Conservation (phyloP, 1,139 yeast species). For the Citeromyces siamensis region DNA sequence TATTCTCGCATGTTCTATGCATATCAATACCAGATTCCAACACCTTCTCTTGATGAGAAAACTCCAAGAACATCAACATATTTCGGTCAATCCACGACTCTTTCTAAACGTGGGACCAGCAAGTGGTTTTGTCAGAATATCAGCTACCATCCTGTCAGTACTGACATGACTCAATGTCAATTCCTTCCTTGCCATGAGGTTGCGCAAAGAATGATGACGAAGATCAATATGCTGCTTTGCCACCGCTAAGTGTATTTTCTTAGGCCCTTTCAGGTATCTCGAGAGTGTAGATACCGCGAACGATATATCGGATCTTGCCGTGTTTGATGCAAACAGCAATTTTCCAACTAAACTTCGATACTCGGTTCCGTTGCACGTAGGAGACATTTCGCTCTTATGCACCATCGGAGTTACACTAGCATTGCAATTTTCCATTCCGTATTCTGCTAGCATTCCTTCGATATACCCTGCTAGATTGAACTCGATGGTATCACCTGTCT, state of each 20-base stretch:
- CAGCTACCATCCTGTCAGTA: constrained; percentile 6
- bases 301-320: background rate
- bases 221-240: constrained; percentile 12
- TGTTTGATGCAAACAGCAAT: background rate
- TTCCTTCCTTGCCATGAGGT: background rate
- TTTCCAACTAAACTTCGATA: constrained; percentile 2
- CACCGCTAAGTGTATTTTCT: constrained; percentile 5
- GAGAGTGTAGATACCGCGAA: background rate
- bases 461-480: background rate
- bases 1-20: too few species aligned
- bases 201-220: constrained; percentile 8
- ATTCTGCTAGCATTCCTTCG: constrained; percentile 1
- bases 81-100: too few species aligned
- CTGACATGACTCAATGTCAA: constrained; percentile 4
- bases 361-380: background rate
- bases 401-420: constrained; percentile 1
- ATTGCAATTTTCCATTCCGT: constrained; percentile 2
- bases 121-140: constrained; percentile 6
- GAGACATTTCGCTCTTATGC: constrained; percentile 2
- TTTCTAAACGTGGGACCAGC: constrained; percentile 5
- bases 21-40: too few species aligned
- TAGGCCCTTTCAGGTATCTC: background rate
- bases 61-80: too few species aligned
- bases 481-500: constrained; percentile 1
- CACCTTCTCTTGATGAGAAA: too few species aligned